These are phyloP conservation scores for Mycena latifolia DNA, from an alignment of 768 basidiomycete species.

Conservation along the genomic window DNA sequence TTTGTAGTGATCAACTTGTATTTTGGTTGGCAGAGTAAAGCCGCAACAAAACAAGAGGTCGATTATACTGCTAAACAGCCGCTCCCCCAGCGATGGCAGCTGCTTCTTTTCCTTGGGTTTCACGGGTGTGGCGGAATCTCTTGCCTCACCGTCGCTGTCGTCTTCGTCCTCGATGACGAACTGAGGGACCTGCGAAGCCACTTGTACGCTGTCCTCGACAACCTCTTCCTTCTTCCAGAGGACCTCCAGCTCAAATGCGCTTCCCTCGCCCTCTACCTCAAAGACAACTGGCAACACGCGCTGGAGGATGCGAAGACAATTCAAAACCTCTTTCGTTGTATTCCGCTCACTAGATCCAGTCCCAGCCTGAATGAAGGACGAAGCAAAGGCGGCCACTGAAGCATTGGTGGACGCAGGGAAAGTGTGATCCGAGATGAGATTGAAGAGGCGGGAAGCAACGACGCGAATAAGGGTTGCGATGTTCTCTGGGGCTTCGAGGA, in stretches of 20 bases:
- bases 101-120: constrained; percentile 55
- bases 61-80: constrained; percentile 81
- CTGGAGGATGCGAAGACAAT: constrained; percentile 91
- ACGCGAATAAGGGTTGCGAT: constrained; percentile 84
- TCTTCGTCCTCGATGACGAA: constrained; percentile 95
- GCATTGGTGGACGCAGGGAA: constrained; percentile 73
- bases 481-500: constrained; percentile 88
- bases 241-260: constrained; percentile 80
- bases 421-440: constrained; percentile 82
- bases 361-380: constrained; percentile 75
- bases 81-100: constrained; percentile 84
- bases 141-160: constrained; percentile 61
- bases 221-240: constrained; percentile 83
- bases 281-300: constrained; percentile 93
- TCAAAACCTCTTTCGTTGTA: constrained; percentile 89
- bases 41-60: constrained; percentile 95
- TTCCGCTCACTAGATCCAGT: constrained; percentile 67
- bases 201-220: constrained; percentile 48
- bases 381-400: constrained; percentile 75
- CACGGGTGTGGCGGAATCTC: constrained; percentile 41
- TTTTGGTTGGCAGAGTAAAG: constrained; percentile 86
- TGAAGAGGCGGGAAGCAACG: constrained; percentile 77
- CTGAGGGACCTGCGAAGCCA: constrained; percentile 59
- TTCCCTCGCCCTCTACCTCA: constrained; percentile 79
- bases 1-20: constrained; percentile 84